These are phyloP conservation scores for Coffea humblotiana DNA, from an alignment of 305 asterid species.

Conservation along the genomic window DNA sequence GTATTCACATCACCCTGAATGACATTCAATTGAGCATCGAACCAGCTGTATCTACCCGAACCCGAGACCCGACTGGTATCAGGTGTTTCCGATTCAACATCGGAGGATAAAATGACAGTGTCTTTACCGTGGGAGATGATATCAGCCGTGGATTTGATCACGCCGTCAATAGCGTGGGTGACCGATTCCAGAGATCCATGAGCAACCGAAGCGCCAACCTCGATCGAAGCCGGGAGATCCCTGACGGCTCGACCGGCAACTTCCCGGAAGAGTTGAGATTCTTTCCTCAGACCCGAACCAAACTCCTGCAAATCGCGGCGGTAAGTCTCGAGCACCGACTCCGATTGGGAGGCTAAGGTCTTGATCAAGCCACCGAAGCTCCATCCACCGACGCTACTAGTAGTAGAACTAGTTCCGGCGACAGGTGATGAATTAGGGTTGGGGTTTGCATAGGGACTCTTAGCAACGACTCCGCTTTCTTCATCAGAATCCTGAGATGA, in stretches of 20 bases:
- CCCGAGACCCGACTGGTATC: constrained; percentile 30
- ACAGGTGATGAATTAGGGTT: constrained; percentile 8
- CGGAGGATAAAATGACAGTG: constrained; percentile 35
- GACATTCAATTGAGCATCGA: constrained; percentile 63
- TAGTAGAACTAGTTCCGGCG: constrained; percentile 4
- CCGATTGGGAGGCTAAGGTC: constrained; percentile 67
- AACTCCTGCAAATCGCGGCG: constrained; percentile 77
- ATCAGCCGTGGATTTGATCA: constrained; percentile 73
- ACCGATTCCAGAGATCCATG: constrained; percentile 57
- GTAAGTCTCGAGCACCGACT: constrained; percentile 79
- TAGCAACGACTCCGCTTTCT: constrained; percentile 24
- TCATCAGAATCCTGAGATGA: constrained; percentile 19
- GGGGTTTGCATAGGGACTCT: constrained; percentile 8
- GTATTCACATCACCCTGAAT: constrained; percentile 59
- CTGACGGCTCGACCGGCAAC: constrained; percentile 82
- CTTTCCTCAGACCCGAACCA: constrained; percentile 72
- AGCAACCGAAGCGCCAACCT: constrained; percentile 74
- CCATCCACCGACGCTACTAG: constrained; percentile 47
- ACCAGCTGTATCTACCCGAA: constrained; percentile 59
- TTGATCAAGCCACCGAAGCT: constrained; percentile 70
- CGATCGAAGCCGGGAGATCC: constrained; percentile 82
- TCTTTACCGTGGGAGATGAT: constrained; percentile 66
- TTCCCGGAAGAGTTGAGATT: constrained; percentile 65
- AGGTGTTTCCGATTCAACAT: constrained; percentile 59
- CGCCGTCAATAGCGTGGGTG: constrained; percentile 42